These are phyloP conservation scores for Metschnikowia borealis DNA, from an alignment of 805 yeast genomes.

Conservation along the genomic window DNA sequence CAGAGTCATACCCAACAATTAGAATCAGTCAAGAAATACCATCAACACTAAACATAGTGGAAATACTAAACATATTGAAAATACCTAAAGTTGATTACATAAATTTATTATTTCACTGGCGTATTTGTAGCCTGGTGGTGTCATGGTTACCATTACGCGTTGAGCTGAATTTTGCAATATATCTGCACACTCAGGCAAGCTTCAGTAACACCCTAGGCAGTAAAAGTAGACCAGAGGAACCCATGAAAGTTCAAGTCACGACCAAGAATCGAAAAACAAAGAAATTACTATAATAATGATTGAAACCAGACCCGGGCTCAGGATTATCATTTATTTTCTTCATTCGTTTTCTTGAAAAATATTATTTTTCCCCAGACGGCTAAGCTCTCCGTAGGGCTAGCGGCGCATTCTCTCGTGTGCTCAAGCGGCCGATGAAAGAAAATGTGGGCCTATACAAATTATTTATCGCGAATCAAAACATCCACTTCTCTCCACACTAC, in stretches of 20 bases:
- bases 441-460: background rate
- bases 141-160: background rate
- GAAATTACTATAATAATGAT: background rate
- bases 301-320: too few species aligned
- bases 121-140: background rate
- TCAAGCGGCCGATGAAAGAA: background rate
- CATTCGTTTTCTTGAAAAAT: background rate
- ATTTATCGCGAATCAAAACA: conserved; percentile 5
- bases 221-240: too few species aligned
- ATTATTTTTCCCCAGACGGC: background rate
- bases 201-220: too few species aligned
- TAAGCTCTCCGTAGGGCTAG: background rate
- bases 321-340: too few species aligned
- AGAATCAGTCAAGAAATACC: background rate
- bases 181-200: background rate
- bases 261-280: background rate
- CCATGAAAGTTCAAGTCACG: background rate
- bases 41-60: background rate
- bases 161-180: background rate
- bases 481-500: background rate
- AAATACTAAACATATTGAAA: too few species aligned
- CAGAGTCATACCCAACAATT: too few species aligned
- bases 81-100: too few species aligned
- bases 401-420: background rate
- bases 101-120: too few species aligned